Evolutionary conservation across 176 grass and related monocot species (phyloP).

Genomic region (Saccharum officinarum): DNA sequence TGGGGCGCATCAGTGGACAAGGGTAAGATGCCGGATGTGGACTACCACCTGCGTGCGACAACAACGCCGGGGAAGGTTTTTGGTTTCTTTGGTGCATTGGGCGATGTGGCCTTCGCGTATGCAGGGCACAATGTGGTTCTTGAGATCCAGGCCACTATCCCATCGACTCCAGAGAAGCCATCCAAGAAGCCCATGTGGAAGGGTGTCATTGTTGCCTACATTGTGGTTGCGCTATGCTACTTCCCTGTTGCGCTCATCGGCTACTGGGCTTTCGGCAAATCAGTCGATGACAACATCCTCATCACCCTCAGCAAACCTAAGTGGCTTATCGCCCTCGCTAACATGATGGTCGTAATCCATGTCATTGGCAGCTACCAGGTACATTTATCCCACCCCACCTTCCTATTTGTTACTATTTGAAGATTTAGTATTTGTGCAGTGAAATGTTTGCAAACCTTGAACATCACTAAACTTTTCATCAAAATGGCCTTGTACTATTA

Average conservation of each 20-base stretch:
- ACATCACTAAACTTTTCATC: not conserved
- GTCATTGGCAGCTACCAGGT: constrained; percentile 61
- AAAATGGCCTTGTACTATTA: not conserved
- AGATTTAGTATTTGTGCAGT: not conserved
- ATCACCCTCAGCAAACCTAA: constrained; percentile 53
- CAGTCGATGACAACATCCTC: constrained; percentile 57
- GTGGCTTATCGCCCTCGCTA: constrained; percentile 88
- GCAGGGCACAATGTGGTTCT: constrained; percentile 89
- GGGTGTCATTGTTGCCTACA: constrained; percentile 87
- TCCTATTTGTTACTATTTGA: too few species aligned
- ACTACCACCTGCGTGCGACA: constrained; percentile 46
- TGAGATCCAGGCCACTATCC: constrained; percentile 94
- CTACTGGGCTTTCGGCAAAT: constrained; percentile 75
- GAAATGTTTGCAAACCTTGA: not conserved
- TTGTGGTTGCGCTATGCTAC: constrained; percentile 84
- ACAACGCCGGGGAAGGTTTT: constrained; percentile 65
- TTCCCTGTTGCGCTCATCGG: constrained; percentile 86
- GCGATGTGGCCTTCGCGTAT: constrained; percentile 75
- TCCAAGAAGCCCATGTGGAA: constrained; percentile 99
- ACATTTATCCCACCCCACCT: not conserved
- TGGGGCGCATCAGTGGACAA: constrained; percentile 80
- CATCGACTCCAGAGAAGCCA: constrained; percentile 71
- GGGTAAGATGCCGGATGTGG: constrained; percentile 54
- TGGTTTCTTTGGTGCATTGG: constrained; percentile 69
- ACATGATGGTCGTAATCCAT: constrained; percentile 92